A percentile compares a stretch with the other conserved stretches of the same genome.
Conservation (phyloP, 2,329 filamentous ascomycete genomes). For the Acephala macrosclerotiorum region DNA sequence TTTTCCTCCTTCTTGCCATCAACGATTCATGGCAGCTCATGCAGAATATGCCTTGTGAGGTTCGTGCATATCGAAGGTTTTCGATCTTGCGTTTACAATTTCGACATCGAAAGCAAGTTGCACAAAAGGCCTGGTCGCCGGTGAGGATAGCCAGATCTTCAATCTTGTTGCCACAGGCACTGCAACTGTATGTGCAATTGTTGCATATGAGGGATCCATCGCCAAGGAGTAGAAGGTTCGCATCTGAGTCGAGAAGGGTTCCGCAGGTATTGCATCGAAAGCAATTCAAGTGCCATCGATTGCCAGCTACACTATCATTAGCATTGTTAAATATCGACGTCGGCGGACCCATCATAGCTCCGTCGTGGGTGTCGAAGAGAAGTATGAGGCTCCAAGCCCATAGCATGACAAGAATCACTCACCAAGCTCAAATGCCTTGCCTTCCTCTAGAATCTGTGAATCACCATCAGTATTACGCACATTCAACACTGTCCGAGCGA, state of each 20-base stretch:
- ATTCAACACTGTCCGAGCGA: slow-evolving; percentile 31
- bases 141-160: slow-evolving; percentile 97
- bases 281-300: slow-evolving; percentile 98
- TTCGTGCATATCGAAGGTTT: slow-evolving; percentile 95
- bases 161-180: slow-evolving; percentile 95
- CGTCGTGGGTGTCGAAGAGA: neutral
- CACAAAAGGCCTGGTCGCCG: slow-evolving; percentile 97
- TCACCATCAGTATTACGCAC: slow-evolving; percentile 36
- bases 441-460: slow-evolving; percentile 90
- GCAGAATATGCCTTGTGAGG: slow-evolving; percentile 98
- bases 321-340: slow-evolving; percentile 24
- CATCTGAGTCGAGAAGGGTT: slow-evolving; percentile 96
- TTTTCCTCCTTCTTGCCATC: slow-evolving; percentile 91
- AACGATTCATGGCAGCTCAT: slow-evolving; percentile 98
- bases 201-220: slow-evolving; percentile 99
- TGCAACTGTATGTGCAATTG: slow-evolving; percentile 99
- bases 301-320: slow-evolving; percentile 71
- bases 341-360: slow-evolving; percentile 9
- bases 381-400: neutral
- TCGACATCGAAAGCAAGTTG: slow-evolving; percentile 94
- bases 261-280: slow-evolving; percentile 97
- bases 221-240: slow-evolving; percentile 94
- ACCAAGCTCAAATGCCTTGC: slow-evolving; percentile 98
- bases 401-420: slow-evolving; percentile 44
- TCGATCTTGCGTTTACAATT: slow-evolving; percentile 99